Evolutionary conservation across 768 basidiomycete genomes (phyloP), one percentile per base, ranked within the genome.

Genomic region (Tricholoma saponaceum): DNA sequence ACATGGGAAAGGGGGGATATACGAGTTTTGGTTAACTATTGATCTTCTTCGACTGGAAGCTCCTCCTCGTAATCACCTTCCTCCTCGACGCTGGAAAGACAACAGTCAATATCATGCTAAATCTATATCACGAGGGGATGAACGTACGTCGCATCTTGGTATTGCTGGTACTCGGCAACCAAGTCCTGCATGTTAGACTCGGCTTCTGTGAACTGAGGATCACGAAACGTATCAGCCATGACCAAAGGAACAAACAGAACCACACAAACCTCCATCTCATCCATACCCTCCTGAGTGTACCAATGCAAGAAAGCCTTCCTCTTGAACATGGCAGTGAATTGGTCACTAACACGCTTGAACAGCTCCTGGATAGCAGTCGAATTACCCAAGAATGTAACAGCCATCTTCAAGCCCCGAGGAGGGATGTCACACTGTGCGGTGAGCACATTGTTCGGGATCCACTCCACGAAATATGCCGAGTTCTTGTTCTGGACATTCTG

Each of bases 231-330:
- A 16, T 51, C 20, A 49, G 55, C 20, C 60, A 52, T n/a, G 18
- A 44, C 51, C 32, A 32, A 3, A 33, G 18, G 5, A 18, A 8
- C 1, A 30, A 33, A 25, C 20, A 26, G 18, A 4, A 33, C 18
- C 44, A 37, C 20, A 70, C 79, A 46, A 52, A 83, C 83, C 81
- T 95, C 92, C 92, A 94, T 92, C 82, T 94, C 93, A 71, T 95
- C 96, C 96, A 99, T 98, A 72, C 97, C 97, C 80, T 98, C 97
- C 73, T 96, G 93, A 33, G 95, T 98, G 76, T 98, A 98, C 95
- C 95, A 96, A 74, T 96, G 91, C 86, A 94, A 83, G 85, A 95
- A 95, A 23, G 95, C 95, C 80, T 98, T 98, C 71, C 96, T 83
- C 85, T 90, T 92, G 84, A 95, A 96, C 97, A 98, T 99, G 75